These are phyloP conservation scores for Dictyostelium capitatum DNA, from an alignment of 78 protist species.

Conservation along the genomic window DNA sequence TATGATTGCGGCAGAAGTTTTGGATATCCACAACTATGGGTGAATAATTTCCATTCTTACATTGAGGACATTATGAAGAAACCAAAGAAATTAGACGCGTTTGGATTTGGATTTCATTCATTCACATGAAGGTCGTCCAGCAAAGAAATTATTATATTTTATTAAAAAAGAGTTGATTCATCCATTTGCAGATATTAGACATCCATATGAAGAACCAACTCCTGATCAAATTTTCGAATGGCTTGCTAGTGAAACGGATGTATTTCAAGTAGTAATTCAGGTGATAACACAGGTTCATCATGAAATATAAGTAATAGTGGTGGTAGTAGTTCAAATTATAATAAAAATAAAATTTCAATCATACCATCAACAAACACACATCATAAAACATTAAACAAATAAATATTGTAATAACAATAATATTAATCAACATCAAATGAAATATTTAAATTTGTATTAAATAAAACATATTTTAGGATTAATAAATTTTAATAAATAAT, in stretches of 20 bases:
- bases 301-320: background rate
- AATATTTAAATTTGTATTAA: too few species aligned
- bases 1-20: constrained; percentile 68
- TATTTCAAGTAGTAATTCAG: background rate
- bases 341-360: background rate
- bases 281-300: background rate
- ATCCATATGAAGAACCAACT: constrained; percentile 31
- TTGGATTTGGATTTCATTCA: constrained; percentile 56
- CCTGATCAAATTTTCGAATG: constrained; percentile 36
- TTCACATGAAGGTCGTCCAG: constrained; percentile 26
- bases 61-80: constrained; percentile 35
- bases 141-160: constrained; percentile 15
- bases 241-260: constrained; percentile 66
- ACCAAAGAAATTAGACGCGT: constrained; percentile 58
- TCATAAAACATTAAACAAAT: too few species aligned
- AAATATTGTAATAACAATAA: too few species aligned
- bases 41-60: constrained; percentile 14
- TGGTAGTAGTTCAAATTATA: background rate
- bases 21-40: constrained; percentile 36
- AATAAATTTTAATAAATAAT: too few species aligned
- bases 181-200: constrained; percentile 69
- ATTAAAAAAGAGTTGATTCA: constrained; percentile 48
- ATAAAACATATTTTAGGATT: too few species aligned
- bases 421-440: too few species aligned
- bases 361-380: too few species aligned